Evolutionary conservation across 2,329 filamentous ascomycete species (phyloP).

Genomic region (Neonectria hederae): DNA sequence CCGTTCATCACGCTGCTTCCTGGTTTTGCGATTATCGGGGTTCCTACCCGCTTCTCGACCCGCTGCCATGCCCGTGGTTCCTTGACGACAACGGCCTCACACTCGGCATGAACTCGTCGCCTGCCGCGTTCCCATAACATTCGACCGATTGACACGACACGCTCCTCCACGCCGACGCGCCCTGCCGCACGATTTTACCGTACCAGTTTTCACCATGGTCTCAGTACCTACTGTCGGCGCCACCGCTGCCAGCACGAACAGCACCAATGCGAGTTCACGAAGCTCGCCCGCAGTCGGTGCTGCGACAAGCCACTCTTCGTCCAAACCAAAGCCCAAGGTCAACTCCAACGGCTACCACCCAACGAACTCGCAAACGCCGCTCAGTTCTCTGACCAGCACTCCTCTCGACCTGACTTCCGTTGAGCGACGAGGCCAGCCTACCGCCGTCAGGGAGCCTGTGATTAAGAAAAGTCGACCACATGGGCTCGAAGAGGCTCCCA

Average conservation of each 20-base stretch:
- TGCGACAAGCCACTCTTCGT: constrained; percentile 46
- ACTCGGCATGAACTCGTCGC: constrained; percentile 40
- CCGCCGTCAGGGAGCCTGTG: constrained; percentile 76
- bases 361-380: constrained; percentile 59
- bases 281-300: constrained; percentile 59
- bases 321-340: constrained; percentile 63
- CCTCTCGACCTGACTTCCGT: constrained; percentile 89
- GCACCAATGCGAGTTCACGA: constrained; percentile 61
- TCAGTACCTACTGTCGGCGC: constrained; percentile 52
- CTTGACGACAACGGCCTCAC: constrained; percentile 39
- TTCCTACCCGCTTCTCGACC: constrained; percentile 17
- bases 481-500: constrained; percentile 88
- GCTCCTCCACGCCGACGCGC: constrained; percentile 17
- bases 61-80: constrained; percentile 40
- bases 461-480: constrained; percentile 83
- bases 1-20: constrained; percentile 10
- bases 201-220: constrained; percentile 48
- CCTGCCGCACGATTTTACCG: constrained; percentile 11
- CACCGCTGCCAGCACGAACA: constrained; percentile 49
- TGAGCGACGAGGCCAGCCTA: constrained; percentile 87
- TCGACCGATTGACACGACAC: constrained; percentile 30
- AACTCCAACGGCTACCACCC: constrained; percentile 65
- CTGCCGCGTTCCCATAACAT: constrained; percentile 33
- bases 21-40: constrained; percentile 25
- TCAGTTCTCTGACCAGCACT: constrained; percentile 65